Evolutionary conservation across 73 alveolate genomes (phyloP), one percentile per base, ranked within the genome.

Genomic region (Stentor coeruleus): DNA sequence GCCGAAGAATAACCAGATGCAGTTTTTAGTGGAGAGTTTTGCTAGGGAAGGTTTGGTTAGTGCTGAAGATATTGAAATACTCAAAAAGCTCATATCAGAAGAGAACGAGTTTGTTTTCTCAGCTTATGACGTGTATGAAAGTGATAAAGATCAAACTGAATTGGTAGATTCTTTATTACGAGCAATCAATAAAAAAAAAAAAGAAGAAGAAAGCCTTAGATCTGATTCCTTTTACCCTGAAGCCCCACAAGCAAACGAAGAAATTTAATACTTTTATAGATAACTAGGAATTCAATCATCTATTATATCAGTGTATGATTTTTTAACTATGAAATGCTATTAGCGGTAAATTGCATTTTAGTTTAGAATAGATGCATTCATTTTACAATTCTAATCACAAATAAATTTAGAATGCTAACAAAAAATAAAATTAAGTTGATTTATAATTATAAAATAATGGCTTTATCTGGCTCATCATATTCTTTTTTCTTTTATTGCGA

Each of bases 41-140:
- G 80, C 87, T 76, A 31, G 81, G 35, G 87, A 84, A 55, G 77
- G 74, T 39, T 59, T 76, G 39, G 26, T 39, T 3, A 86, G 81
- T 75, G 66, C 76, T 3, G 95, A 86, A 14, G 95, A 89, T 38
- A 42, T 86, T 3, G 74, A 86, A 28, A 28, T 89, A 3, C 86
- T 89, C 20, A 77, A 89, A 31, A 86, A 86, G 60, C 84, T 89
- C 0, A 81, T 89, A 4, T 31, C 82, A 0, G 85, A 74, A 33
- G 95, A 89, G 58, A 83, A 89, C 40, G 92, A 86, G 58, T 89
- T 85, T 74, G 74, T 89, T 3, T 81, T 89, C 37, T 89, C 92
- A 1, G 90, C 92, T 57, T 85, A 84, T 59, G 92, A 86, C 57
- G 87, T 89, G 30, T 89, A 84, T 60, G 95, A 89, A 66, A 66